Percentiles rank a stretch among this genome's conserved stretches.
Conservation (phyloP, 1,284 basidiomycete species). For the Exobasidium cylindrosporum region DNA sequence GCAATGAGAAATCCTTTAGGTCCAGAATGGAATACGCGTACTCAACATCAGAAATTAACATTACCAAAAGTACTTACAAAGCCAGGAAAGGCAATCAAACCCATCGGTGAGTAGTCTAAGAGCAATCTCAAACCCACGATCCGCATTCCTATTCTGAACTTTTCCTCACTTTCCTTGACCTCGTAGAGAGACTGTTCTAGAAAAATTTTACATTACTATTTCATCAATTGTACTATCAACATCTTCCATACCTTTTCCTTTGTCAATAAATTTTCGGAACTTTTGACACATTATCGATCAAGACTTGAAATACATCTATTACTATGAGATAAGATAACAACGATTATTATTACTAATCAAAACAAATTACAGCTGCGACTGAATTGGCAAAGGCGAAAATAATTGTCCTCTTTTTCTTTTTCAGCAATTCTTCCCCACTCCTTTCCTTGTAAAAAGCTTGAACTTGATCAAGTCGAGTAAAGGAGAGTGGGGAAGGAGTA, state of each 20-base stretch:
- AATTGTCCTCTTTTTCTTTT: neutral
- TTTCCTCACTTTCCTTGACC: too few species aligned
- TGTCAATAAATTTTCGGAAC: too few species aligned
- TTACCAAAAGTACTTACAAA: slow-evolving; percentile 45
- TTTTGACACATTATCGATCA: too few species aligned
- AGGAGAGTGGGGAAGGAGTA: neutral
- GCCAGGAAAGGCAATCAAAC: slow-evolving; percentile 41
- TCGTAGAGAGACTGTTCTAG: too few species aligned
- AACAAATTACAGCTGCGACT: neutral
- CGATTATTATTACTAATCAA: too few species aligned
- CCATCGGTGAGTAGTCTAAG: slow-evolving; percentile 22
- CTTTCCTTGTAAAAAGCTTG: slow-evolving; percentile 1
- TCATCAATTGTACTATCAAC: too few species aligned
- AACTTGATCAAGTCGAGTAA: slow-evolving; percentile 1
- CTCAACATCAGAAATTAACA: slow-evolving; percentile 73
- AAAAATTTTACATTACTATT: too few species aligned
- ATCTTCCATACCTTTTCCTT: too few species aligned
- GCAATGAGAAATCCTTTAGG: slow-evolving; percentile 78
- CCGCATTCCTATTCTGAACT: too few species aligned
- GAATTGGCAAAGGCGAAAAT: slow-evolving; percentile 2
- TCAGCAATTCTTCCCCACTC: neutral
- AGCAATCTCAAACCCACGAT: too few species aligned
- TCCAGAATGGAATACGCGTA: slow-evolving; percentile 86
- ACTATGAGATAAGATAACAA: too few species aligned
- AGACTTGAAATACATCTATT: too few species aligned